Evolutionary conservation across 805 yeast genomes (phyloP).

Genomic region (Komagataella pastoris): DNA sequence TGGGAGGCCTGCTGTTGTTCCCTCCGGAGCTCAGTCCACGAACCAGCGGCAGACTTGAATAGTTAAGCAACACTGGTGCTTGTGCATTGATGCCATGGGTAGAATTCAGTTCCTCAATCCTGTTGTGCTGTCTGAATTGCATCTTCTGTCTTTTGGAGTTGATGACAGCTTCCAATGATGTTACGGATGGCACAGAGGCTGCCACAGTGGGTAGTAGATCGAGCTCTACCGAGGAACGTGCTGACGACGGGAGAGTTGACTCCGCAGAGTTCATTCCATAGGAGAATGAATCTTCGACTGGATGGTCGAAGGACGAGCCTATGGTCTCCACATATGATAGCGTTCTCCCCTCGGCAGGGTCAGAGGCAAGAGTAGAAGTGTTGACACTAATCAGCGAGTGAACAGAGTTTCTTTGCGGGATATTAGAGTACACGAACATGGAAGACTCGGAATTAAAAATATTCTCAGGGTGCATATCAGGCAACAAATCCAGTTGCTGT

Average conservation of each 20-base stretch:
- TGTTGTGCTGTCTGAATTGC: background rate
- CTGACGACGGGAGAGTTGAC: background rate
- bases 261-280: background rate
- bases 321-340: background rate
- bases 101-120: background rate
- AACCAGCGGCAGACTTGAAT: constrained; percentile 24
- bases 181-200: background rate
- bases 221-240: background rate
- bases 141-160: background rate
- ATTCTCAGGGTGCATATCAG: background rate
- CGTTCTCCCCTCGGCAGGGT: background rate
- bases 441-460: background rate
- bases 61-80: background rate
- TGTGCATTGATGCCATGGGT: background rate
- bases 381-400: background rate
- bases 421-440: background rate
- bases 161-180: background rate
- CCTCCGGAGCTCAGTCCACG: constrained; percentile 52
- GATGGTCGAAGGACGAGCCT: background rate
- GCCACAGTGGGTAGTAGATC: background rate
- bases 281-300: background rate
- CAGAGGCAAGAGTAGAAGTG: background rate
- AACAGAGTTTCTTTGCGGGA: background rate
- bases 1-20: constrained; percentile 40
- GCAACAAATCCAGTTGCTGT: background rate